Base-by-base conservation (phyloP, 2,329 filamentous ascomycete genomes). In the Volutella citrinella region DNA sequence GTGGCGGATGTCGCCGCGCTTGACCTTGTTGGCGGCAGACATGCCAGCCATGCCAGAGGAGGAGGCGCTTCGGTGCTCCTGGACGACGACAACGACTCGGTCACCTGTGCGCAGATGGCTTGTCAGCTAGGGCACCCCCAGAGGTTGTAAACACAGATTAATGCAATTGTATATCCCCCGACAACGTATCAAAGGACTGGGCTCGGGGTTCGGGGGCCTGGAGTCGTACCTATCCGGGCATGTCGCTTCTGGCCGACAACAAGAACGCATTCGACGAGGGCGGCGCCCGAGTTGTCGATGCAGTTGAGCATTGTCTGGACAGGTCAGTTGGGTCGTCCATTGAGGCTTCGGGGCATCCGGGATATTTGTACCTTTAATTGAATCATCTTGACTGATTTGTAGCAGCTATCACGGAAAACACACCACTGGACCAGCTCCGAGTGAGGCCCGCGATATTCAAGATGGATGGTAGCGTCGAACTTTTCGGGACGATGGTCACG, bases 261-360 rank as follows among this genome's bases (percentile, higher is more conserved):
- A 61, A 91, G 84, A 62, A 85, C 87, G 70, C 93, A 98, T 72
- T 98, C 93, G 68, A 97, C 93, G 50, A 98, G 76, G 55, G 93
- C 90, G 52, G 93, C 93, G 61, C 93, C 93, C 48, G 93, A 97
- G 74, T 96, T 98, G 83, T 98, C 93, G 80, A 98, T 97, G 82
- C 93, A 97, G 70, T 93, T 96, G 56, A 98, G 79, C 80, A 98
- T 88, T 61, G 90, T 86, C 93, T 96, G 51, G 0, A 7, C 19
- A 9, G 1, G 32, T 56, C 11, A 55, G 46, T n/a, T 15, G 5
- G 20, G 10, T 1, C 2, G 2, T 1, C 4, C 3, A 5, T 4
- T 3, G 3, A 9, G 2, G n/a, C n/a, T n/a, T n/a, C n/a, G n/a
- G n/a, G n/a, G 8, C 12, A 22, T 22, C 20, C 20, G 12, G 20